A percentile compares a stretch with the other conserved stretches of the same genome.
These are phyloP conservation scores for Globisporangium parvum DNA, from an alignment of 352 stramenopile genomes.

Conservation along the genomic window DNA sequence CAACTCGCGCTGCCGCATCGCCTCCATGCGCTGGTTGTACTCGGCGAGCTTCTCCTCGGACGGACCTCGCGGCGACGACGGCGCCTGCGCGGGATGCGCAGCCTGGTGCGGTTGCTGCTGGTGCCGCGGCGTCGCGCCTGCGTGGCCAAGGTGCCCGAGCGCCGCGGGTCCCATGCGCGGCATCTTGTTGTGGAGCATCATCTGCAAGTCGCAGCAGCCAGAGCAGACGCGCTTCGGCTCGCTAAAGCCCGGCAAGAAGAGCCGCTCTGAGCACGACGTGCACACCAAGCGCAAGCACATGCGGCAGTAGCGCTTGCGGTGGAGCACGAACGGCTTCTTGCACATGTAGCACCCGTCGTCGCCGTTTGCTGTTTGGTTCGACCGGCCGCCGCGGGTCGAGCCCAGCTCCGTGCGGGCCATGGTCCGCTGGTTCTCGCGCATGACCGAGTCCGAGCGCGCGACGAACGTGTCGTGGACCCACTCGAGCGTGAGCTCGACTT, in stretches of 20 bases:
- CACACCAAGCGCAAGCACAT: slow-evolving; percentile 85
- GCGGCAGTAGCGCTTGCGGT: slow-evolving; percentile 75
- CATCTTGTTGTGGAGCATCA: slow-evolving; percentile 85
- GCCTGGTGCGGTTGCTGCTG: neutral
- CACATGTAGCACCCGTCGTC: slow-evolving; percentile 80
- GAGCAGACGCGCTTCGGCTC: slow-evolving; percentile 84
- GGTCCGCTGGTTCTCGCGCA: slow-evolving; percentile 50
- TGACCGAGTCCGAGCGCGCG: slow-evolving; percentile 81
- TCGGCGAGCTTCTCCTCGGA: slow-evolving; percentile 62
- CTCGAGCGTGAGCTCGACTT: slow-evolving; percentile 87
- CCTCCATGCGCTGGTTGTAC: slow-evolving; percentile 62
- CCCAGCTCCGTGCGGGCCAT: slow-evolving; percentile 8
- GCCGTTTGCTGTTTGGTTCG: slow-evolving; percentile 13
- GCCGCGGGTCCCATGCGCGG: slow-evolving; percentile 35
- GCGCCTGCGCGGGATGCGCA: neutral
- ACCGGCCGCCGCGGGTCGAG: slow-evolving; percentile 15
- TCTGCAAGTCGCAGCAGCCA: slow-evolving; percentile 82
- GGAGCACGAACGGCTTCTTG: slow-evolving; percentile 73
- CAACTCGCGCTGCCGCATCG: slow-evolving; percentile 72
- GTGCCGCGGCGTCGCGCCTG: slow-evolving; percentile 6
- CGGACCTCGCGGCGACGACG: slow-evolving; percentile 13
- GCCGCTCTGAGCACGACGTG: slow-evolving; percentile 76
- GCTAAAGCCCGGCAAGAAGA: slow-evolving; percentile 84
- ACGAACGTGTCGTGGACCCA: slow-evolving; percentile 89
- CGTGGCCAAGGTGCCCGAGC: slow-evolving; percentile 11